Conservation (phyloP, 2,329 filamentous ascomycete species). For the Clonostachys sp. region DNA sequence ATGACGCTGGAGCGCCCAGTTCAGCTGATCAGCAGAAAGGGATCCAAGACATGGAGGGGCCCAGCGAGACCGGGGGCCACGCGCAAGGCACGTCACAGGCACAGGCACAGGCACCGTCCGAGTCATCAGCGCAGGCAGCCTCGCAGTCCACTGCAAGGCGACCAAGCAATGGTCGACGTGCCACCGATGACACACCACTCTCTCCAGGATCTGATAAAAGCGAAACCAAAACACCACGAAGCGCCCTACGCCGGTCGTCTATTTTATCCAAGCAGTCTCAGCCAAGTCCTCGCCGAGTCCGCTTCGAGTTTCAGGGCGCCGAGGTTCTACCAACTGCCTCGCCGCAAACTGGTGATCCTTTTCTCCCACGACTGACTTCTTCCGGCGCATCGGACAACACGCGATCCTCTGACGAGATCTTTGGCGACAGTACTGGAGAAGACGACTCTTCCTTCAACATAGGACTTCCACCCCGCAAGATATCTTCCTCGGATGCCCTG, state of each 20-base stretch:
- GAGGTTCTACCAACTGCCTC: constrained; percentile 58
- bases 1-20: neutral
- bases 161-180: constrained; percentile 28
- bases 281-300: constrained; percentile 55
- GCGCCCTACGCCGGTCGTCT: constrained; percentile 53
- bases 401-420: constrained; percentile 18
- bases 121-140: neutral
- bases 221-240: constrained; percentile 43
- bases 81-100: neutral
- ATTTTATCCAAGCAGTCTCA: constrained; percentile 42
- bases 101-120: neutral
- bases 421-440: constrained; percentile 30
- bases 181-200: constrained; percentile 42
- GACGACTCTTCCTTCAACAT: constrained; percentile 21
- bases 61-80: constrained; percentile 1
- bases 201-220: constrained; percentile 50
- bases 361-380: constrained; percentile 16
- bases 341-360: constrained; percentile 33
- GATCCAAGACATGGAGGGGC: constrained; percentile 14
- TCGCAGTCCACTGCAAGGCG: constrained; percentile 6
- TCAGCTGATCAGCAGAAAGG: constrained; percentile 4
- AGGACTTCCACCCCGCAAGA: constrained; percentile 39
- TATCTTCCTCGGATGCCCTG: constrained; percentile 50
- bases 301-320: constrained; percentile 56
- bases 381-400: constrained; percentile 15